Base-by-base conservation (phyloP, 495 filamentous ascomycete genomes). In the Penicillium desertorum region DNA sequence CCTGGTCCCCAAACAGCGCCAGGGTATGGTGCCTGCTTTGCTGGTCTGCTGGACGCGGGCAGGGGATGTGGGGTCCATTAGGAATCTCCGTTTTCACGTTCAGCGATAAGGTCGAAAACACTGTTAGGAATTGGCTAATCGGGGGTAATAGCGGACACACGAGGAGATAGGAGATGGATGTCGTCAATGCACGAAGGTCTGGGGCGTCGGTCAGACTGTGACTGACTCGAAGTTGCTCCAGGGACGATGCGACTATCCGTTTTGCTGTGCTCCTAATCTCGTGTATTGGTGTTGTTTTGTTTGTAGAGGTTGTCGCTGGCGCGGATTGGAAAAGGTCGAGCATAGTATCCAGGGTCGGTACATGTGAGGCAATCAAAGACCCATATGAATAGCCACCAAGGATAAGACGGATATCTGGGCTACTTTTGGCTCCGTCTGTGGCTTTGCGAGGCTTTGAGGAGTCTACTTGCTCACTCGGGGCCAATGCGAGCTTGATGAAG, bases 361-460 rank as follows among this genome's bases (percentile, higher is more conserved):
- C 83, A 60, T 86, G 83, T 4, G 81, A 83, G 11, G 89, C 83
- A 42, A 98, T 83, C 57, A 96, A 76, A 5, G 91, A 87, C 36
- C 94, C 94, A 66, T 96, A 98, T 0, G 93, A 97, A 70, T 98
- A 98, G 41, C 94, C 94, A 2, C 81, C 88, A 5, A 95, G 67
- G 2, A 96, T 66, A 5, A 92, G 53, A 29, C 63, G 60, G 43
- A 71, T 47, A 7, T 45, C 20, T 23, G 54, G 43, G 12, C 34
- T 23, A 37, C 4, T 14, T 22, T 20, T 16, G 11, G 5, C 37
- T 50, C 48, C 34, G 9, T 10, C 11, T 9, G 29, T 48, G 20
- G 16, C 8, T 42, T 27, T 25, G 20, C 11, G 14, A 22, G 39
- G 27, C 16, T 45, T 30, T 23, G 51, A 30, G 5, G 51, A n/a